Evolutionary conservation across 1,284 basidiomycete genomes (phyloP).

Genomic region (Fomes fomentarius): DNA sequence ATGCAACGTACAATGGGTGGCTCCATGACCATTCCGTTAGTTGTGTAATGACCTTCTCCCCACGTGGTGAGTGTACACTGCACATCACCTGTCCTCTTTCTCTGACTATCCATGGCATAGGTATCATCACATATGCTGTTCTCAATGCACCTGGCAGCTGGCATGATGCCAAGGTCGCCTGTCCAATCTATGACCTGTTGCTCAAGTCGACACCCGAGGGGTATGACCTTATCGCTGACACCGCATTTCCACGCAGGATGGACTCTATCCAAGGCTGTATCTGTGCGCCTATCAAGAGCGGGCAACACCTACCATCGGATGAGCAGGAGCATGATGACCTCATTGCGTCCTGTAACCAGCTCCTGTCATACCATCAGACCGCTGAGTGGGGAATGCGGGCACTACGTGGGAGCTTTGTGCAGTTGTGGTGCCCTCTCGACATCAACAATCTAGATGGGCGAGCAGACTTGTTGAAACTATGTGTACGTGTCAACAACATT

Average conservation of each 20-base stretch:
- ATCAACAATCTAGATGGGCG: conserved; percentile 31
- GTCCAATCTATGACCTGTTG: conserved; percentile 41
- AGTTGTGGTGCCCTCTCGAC: conserved; percentile 40
- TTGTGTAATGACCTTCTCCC: conserved; percentile 32
- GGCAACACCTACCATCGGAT: conserved; percentile 32
- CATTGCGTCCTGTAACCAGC: conserved; percentile 1
- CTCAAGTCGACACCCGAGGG: conserved; percentile 37
- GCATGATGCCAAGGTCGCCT: conserved; percentile 47
- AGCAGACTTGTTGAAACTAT: conserved; percentile 36
- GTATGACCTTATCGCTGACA: conserved; percentile 46
- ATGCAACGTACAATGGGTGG: conserved; percentile 55
- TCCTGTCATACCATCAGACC: conserved; percentile 42
- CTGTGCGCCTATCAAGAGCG: conserved; percentile 43
- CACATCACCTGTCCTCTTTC: background rate
- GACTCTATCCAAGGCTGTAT: conserved; percentile 38
- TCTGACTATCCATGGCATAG: background rate
- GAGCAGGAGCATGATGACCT: conserved; percentile 14
- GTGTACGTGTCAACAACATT: conserved; percentile 36
- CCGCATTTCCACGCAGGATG: conserved; percentile 45
- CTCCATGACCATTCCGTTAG: conserved; percentile 43
- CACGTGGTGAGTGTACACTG: conserved; percentile 36
- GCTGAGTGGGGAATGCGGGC: conserved; percentile 49
- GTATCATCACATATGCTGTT: conserved; percentile 36
- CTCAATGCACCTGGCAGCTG: conserved; percentile 51
- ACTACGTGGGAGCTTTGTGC: conserved; percentile 45